Conservation (phyloP, 2,329 filamentous ascomycete genomes). For the Ascochyta koolunga region DNA sequence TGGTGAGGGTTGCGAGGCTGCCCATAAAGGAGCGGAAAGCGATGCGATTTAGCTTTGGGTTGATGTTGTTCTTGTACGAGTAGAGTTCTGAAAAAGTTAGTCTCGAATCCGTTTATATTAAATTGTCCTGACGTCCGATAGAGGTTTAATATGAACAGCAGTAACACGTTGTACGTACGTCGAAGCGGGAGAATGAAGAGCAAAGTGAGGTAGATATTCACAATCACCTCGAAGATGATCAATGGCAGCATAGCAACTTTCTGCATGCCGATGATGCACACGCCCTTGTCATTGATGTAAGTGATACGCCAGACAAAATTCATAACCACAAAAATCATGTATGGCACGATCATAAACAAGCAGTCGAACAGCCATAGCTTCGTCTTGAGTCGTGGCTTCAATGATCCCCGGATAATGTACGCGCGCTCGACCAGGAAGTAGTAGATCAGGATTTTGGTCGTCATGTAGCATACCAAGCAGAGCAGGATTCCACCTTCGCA, state of each 20-base stretch:
- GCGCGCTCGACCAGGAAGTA: slow-evolving; percentile 69
- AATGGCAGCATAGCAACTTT: slow-evolving; percentile 65
- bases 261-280: slow-evolving; percentile 68
- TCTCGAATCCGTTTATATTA: no score
- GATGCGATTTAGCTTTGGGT: slow-evolving; percentile 56
- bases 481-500: slow-evolving; percentile 66
- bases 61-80: slow-evolving; percentile 58
- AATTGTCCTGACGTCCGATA: not conserved
- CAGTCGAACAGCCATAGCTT: slow-evolving; percentile 67
- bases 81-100: slow-evolving; percentile 55
- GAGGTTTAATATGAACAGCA: no score
- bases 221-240: slow-evolving; percentile 64
- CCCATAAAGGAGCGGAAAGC: slow-evolving; percentile 67
- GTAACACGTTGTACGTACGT: slow-evolving; percentile 48
- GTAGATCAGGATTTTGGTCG: slow-evolving; percentile 71
- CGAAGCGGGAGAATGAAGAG: slow-evolving; percentile 68
- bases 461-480: slow-evolving; percentile 67
- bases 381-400: slow-evolving; percentile 60
- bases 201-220: slow-evolving; percentile 67
- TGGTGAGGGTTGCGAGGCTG: slow-evolving; percentile 61
- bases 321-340: slow-evolving; percentile 56
- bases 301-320: slow-evolving; percentile 66
- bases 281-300: slow-evolving; percentile 57
- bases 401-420: slow-evolving; percentile 63
- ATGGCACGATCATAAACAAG: slow-evolving; percentile 59